phyloP scores from a whole-genome alignment of 2,329 filamentous ascomycete species.

The Aspergillus fijiensis region DNA sequence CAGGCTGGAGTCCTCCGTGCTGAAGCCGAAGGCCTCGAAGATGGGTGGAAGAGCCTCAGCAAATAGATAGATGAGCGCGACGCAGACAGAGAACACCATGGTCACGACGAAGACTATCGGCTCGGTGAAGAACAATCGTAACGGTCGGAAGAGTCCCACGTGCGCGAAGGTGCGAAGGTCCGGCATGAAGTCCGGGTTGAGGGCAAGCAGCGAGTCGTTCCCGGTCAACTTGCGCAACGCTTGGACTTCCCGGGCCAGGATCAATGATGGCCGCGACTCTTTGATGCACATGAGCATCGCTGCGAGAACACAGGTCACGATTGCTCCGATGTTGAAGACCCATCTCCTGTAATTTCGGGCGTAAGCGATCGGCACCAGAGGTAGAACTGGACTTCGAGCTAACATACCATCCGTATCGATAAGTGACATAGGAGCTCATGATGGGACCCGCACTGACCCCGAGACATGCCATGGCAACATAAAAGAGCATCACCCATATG shows the following conservation, averaged over 20 bases:
- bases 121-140: constrained; percentile 46
- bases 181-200: constrained; percentile 41
- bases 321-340: constrained; percentile 46
- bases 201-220: constrained; percentile 25
- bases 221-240: constrained; percentile 26
- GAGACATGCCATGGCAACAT: constrained; percentile 42
- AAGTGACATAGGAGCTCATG: constrained; percentile 42
- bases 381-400: not conserved
- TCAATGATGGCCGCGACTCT: constrained; percentile 46
- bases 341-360: constrained; percentile 36
- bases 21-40: constrained; percentile 40
- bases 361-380: not conserved
- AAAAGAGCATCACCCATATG: constrained; percentile 48
- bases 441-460: constrained; percentile 47
- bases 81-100: constrained; percentile 43
- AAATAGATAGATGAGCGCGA: constrained; percentile 50
- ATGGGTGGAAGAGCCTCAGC: constrained; percentile 45
- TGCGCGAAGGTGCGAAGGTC: constrained; percentile 37
- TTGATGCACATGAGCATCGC: constrained; percentile 37
- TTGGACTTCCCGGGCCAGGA: constrained; percentile 37
- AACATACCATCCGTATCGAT: constrained; percentile 37
- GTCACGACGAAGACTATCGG: constrained; percentile 47
- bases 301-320: constrained; percentile 33
- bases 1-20: constrained; percentile 35
- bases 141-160: constrained; percentile 40